Percentiles rank a stretch among this genome's conserved stretches.
phyloP scores from a whole-genome alignment of 768 basidiomycete genomes.

The Hericium coralloides region DNA sequence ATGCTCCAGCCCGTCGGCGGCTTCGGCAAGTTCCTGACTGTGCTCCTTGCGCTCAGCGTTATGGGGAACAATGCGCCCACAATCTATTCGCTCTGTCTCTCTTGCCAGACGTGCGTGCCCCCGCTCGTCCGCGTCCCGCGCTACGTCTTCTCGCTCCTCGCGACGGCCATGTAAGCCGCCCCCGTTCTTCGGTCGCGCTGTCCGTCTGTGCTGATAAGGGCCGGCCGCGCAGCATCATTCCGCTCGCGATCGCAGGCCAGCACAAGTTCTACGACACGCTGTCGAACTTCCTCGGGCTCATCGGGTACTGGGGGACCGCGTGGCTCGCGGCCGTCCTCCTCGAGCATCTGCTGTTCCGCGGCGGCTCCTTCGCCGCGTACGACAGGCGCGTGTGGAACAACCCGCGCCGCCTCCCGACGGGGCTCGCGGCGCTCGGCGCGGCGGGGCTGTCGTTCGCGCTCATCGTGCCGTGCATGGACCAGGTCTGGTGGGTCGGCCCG shows the following conservation, averaged over 20 bases:
- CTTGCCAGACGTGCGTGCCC: constrained; percentile 62
- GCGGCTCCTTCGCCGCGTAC: constrained; percentile 39
- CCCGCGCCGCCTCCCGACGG: constrained; percentile 45
- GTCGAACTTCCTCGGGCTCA: constrained; percentile 58
- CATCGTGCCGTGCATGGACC: constrained; percentile 58
- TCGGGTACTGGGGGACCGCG: constrained; percentile 34
- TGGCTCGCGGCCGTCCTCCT: constrained; percentile 51
- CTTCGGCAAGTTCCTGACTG: constrained; percentile 66
- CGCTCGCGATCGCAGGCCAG: constrained; percentile 61
- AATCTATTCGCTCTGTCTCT: constrained; percentile 73
- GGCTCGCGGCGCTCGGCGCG: constrained; percentile 50
- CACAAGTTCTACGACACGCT: constrained; percentile 56
- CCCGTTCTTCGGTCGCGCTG: constrained; percentile 1
- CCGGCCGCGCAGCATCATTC: constrained; percentile 43
- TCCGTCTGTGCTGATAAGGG: neutral
- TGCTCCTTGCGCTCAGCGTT: constrained; percentile 67
- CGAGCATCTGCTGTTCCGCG: constrained; percentile 63
- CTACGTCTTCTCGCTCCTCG: constrained; percentile 60
- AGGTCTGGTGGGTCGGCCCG: constrained; percentile 64
- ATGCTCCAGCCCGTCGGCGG: constrained; percentile 51
- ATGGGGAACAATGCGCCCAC: constrained; percentile 76
- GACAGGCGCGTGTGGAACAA: constrained; percentile 45
- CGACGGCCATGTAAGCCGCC: constrained; percentile 51
- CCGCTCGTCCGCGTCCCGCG: constrained; percentile 49
- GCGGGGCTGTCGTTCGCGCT: constrained; percentile 43